Conservation (phyloP, 352 stramenopile genomes). For the Phytophthora brassicae region DNA sequence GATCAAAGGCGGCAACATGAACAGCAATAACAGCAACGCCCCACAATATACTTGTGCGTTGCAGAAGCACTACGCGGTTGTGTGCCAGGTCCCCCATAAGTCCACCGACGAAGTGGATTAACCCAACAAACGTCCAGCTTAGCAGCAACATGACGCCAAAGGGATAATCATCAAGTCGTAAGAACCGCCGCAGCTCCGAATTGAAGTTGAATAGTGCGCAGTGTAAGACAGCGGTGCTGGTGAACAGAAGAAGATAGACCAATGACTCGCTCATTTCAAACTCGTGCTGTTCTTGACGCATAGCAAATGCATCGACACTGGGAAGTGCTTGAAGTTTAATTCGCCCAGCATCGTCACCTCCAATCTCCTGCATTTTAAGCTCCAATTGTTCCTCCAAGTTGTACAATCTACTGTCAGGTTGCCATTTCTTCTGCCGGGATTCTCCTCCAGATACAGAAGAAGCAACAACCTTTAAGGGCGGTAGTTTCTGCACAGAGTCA, state of each 20-base stretch:
- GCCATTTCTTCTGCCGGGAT: not conserved
- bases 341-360: not conserved
- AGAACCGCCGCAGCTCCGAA: constrained; percentile 44
- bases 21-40: constrained; percentile 44
- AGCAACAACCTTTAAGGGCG: constrained; percentile 2
- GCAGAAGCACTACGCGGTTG: constrained; percentile 52
- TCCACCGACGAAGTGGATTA: constrained; percentile 55
- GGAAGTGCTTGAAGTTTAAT: constrained; percentile 4
- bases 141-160: constrained; percentile 61
- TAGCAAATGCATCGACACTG: not conserved
- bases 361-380: constrained; percentile 1
- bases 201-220: constrained; percentile 70
- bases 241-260: constrained; percentile 54
- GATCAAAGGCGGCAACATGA: constrained; percentile 39
- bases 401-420: constrained; percentile 11
- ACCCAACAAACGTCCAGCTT: constrained; percentile 52
- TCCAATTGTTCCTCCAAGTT: constrained; percentile 1
- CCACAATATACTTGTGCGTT: constrained; percentile 45
- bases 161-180: constrained; percentile 49
- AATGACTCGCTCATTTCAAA: constrained; percentile 35
- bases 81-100: constrained; percentile 48
- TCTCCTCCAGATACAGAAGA: not conserved
- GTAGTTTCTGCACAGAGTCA: constrained; percentile 8
- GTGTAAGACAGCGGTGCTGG: constrained; percentile 59
- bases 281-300: not conserved